phyloP scores from a whole-genome alignment of 2,329 filamentous ascomycete genomes.

The Fusarium illudens region DNA sequence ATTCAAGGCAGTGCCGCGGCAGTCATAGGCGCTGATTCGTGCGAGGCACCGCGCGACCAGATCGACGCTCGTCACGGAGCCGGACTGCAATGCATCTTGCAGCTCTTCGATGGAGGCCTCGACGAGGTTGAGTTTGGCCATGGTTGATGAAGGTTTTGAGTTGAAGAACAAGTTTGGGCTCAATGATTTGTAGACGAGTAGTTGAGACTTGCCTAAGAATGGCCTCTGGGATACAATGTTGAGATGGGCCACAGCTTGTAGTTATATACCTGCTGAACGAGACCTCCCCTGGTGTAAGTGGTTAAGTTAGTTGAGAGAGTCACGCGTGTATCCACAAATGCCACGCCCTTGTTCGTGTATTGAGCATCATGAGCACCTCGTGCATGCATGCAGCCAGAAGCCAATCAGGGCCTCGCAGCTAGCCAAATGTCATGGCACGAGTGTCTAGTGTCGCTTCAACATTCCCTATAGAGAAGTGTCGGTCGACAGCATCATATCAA shows the following conservation, averaged over 20 bases:
- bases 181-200: background rate
- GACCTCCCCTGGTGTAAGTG: background rate
- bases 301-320: background rate
- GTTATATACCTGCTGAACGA: background rate
- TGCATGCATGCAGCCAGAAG: background rate
- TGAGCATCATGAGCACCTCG: background rate
- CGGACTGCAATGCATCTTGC: constrained; percentile 32
- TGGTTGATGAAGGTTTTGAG: background rate
- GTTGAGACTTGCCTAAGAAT: background rate
- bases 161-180: background rate
- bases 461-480: background rate
- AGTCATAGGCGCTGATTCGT: constrained; percentile 40
- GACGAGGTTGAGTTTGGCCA: constrained; percentile 29
- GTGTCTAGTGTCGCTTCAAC: background rate
- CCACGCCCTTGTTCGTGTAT: background rate
- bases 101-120: constrained; percentile 41
- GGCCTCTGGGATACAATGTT: background rate
- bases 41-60: constrained; percentile 37
- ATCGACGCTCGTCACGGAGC: constrained; percentile 40
- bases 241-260: background rate
- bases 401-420: background rate
- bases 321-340: background rate
- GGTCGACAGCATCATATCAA: background rate
- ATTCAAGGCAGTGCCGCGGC: constrained; percentile 27
- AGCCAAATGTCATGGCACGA: background rate